Base-by-base conservation (phyloP, 1,139 yeast genomes). In the Kodamaea suecica region DNA sequence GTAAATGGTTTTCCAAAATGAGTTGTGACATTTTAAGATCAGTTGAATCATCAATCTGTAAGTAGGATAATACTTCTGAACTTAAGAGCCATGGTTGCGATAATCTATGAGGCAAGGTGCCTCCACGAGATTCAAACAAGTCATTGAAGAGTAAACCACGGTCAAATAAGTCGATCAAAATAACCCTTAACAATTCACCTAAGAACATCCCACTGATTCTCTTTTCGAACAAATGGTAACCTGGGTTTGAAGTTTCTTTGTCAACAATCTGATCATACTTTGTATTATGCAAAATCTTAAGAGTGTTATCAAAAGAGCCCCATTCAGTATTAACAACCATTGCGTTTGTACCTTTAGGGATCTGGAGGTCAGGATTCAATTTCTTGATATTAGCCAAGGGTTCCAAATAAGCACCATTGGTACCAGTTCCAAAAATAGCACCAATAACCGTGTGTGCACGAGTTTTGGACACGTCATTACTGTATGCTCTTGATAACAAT, bases 241-340 rank as follows among this genome's bases (percentile, higher is more conserved):
- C 94, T 21, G 77, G 79, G 59, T 90, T 90, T 10, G 92, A 74
- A n/a, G 96, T 84, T 47, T 71, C 70, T 12, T 63, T 57, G 58
- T 90, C 95, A 42, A 90, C 76, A 23, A 64, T 68, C 31, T 62
- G 58, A 61, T 90, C 97, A 56, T 79, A 88, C 43, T 76, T 74
- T 4, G 95, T 85, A 34, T 66, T 71, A 39, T 96, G 97, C 47
- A 88, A 68, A 30, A 78, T 66, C 46, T 76, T 65, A 38, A 87
- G 68, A 17, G 76, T 78, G 52, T 88, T 88, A 60, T 90, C 97
- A 54, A 88, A 90, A 29, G 95, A 85, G 42, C 97, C 97, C 96
- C 97, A 90, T 63, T 90, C 97, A 28, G 96, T 88, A 65, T 90
- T 90, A 52, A 90, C 73, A 39, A 87, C 84, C 97, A 90, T 90